phyloP scores from a whole-genome alignment of 1,284 basidiomycete species.

The Naganishia cerealis region DNA sequence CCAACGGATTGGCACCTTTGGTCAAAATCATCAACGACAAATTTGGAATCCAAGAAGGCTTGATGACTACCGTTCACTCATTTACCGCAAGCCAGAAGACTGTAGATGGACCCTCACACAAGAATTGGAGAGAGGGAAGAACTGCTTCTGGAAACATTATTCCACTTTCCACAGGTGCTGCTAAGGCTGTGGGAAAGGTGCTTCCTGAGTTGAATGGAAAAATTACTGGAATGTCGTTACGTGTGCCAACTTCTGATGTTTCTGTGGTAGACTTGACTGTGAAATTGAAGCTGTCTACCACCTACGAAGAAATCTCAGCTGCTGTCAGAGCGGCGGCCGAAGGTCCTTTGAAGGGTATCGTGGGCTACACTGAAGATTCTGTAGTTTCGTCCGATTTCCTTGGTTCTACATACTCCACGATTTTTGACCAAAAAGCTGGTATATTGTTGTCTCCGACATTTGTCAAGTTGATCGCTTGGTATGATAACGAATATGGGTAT shows the following conservation, averaged over 20 bases:
- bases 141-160: constrained; percentile 98
- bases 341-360: too few species aligned
- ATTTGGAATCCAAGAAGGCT: constrained; percentile 87
- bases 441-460: too few species aligned
- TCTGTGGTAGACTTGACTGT: constrained; percentile 98
- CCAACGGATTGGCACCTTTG: constrained; percentile 97
- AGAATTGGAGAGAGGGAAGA: constrained; percentile 85
- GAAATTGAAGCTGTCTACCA: too few species aligned
- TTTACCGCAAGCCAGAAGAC: constrained; percentile 99
- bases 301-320: too few species aligned
- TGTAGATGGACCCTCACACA: constrained; percentile 91
- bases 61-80: constrained; percentile 98
- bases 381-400: too few species aligned
- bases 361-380: too few species aligned
- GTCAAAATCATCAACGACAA: constrained; percentile 99
- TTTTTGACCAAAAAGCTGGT: too few species aligned
- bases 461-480: too few species aligned
- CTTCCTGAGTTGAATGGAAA: constrained; percentile 97
- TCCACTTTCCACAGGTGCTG: constrained; percentile 97
- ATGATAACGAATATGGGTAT: too few species aligned
- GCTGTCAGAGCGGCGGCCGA: too few species aligned
- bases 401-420: too few species aligned
- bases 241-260: constrained; percentile 93
- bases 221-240: constrained; percentile 92
- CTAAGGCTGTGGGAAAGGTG: constrained; percentile 99